phyloP scores from a whole-genome alignment of 345 rosid species.

The Eucalyptus pauciflora region DNA sequence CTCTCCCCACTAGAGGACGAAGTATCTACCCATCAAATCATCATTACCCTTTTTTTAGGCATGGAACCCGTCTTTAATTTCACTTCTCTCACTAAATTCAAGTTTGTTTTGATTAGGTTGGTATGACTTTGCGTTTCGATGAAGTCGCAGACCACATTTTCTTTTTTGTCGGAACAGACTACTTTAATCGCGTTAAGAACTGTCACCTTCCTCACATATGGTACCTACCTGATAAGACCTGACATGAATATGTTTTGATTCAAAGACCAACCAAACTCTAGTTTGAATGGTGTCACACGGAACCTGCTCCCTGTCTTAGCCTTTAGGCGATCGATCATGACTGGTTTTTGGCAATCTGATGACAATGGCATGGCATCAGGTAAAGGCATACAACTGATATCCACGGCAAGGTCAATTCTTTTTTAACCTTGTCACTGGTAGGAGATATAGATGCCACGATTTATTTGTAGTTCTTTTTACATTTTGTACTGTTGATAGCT shows the following conservation, averaged over 20 bases:
- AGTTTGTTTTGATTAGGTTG: not conserved
- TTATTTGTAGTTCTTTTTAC: not conserved
- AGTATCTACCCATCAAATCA: not conserved
- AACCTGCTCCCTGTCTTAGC: not conserved
- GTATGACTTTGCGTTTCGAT: not conserved
- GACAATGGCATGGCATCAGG: not conserved
- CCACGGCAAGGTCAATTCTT: not conserved
- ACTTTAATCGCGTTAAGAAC: not conserved
- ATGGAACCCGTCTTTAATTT: not conserved
- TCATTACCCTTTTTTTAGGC: not conserved
- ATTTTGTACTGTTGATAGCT: not conserved
- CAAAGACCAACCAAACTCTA: not conserved
- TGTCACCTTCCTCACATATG: not conserved
- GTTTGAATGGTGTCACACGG: not conserved
- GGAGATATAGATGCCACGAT: not conserved
- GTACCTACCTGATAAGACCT: not conserved
- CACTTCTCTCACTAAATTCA: not conserved
- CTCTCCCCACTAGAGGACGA: not conserved
- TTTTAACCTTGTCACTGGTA: not conserved
- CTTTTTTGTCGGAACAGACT: not conserved
- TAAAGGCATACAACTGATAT: not conserved
- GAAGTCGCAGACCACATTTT: not conserved
- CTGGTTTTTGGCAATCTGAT: not conserved
- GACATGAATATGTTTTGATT: not conserved
- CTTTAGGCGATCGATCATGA: not conserved